Percentiles rank a stretch among this genome's conserved stretches.
These are phyloP conservation scores for Citrus sinensis DNA, from an alignment of 345 rosid genomes.

Conservation along the genomic window DVS_A1.0 CM039169.1:16961001-16961500, in stretches of 20 bases:
- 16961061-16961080: slow-evolving; percentile 76
- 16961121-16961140: not conserved
- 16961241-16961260: slow-evolving; percentile 95
- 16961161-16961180: not conserved
- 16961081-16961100: not conserved
- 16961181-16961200: too few relatives aligned
- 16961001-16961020: slow-evolving; percentile 98
- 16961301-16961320: slow-evolving; percentile 66
- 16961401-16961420: not conserved
- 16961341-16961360: not conserved
- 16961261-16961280: slow-evolving; percentile 93
- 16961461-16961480: not conserved
- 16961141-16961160: not conserved
- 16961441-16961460: not conserved
- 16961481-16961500: not conserved
- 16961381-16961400: not conserved
- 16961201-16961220: not conserved
- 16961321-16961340: slow-evolving; percentile 11
- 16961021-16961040: slow-evolving; percentile 96
- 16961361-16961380: not conserved
- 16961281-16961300: slow-evolving; percentile 87
- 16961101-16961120: not conserved
- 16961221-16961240: slow-evolving; percentile 50
- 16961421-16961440: not conserved
- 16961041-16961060: slow-evolving; percentile 90